Evolutionary conservation across 768 basidiomycete species (phyloP).

Genomic region (Boletus barrowsii): DNA sequence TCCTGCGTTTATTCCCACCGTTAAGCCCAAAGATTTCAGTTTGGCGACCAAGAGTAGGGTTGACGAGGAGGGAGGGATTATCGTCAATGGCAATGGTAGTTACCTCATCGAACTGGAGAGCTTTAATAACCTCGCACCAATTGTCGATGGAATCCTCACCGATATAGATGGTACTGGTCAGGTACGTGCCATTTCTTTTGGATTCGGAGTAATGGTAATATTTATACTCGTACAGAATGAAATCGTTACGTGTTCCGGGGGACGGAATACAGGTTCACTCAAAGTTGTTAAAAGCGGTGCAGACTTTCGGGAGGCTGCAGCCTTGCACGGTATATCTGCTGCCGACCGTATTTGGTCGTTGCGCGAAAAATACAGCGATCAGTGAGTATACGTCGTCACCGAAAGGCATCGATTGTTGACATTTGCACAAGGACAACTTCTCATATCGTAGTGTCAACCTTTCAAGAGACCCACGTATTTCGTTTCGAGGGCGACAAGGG

Average conservation of each 20-base stretch:
- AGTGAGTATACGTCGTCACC: slow-evolving; percentile 37
- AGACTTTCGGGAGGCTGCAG: slow-evolving; percentile 65
- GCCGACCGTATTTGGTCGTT: slow-evolving; percentile 66
- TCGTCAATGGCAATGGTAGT: slow-evolving; percentile 52
- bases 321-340: slow-evolving; percentile 52
- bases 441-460: slow-evolving; percentile 59
- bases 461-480: slow-evolving; percentile 53
- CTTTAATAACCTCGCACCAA: slow-evolving; percentile 79
- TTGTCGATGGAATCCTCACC: slow-evolving; percentile 74
- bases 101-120: slow-evolving; percentile 60
- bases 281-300: slow-evolving; percentile 80
- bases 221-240: slow-evolving; percentile 47
- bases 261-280: slow-evolving; percentile 69
- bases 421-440: slow-evolving; percentile 44
- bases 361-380: slow-evolving; percentile 42
- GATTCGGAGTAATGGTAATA: background rate
- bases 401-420: background rate
- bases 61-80: slow-evolving; percentile 37
- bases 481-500: slow-evolving; percentile 37
- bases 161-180: slow-evolving; percentile 71
- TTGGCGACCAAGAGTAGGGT: slow-evolving; percentile 38
- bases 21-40: slow-evolving; percentile 35
- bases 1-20: slow-evolving; percentile 44
- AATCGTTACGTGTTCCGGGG: slow-evolving; percentile 85
- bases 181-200: slow-evolving; percentile 35